Percentiles rank a stretch among this genome's conserved stretches.
phyloP scores from a whole-genome alignment of 257 asterid genomes.

The Cinchona pubescens region DNA sequence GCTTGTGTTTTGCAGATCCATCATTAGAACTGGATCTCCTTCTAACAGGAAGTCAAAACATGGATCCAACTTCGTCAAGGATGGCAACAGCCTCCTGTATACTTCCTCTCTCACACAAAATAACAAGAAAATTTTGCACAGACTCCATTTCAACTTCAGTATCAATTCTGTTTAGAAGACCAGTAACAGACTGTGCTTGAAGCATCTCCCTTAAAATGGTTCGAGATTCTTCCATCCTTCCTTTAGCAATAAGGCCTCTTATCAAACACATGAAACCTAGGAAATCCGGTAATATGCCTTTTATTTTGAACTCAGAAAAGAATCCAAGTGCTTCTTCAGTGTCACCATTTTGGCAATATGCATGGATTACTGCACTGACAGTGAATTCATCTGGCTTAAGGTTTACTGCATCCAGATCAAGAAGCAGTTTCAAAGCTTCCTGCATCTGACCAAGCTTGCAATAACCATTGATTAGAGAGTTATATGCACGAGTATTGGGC shows the following conservation, averaged over 20 bases:
- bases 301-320: slow-evolving; percentile 50
- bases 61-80: slow-evolving; percentile 64
- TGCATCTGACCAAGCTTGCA: slow-evolving; percentile 58
- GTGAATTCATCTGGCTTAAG: slow-evolving; percentile 80
- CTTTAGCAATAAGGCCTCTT: slow-evolving; percentile 76
- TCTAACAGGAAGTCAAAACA: slow-evolving; percentile 38
- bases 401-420: slow-evolving; percentile 50
- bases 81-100: slow-evolving; percentile 66
- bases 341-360: slow-evolving; percentile 77
- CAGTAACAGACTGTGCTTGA: slow-evolving; percentile 45
- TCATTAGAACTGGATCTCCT: slow-evolving; percentile 23
- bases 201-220: slow-evolving; percentile 81
- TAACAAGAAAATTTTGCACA: slow-evolving; percentile 47
- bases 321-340: slow-evolving; percentile 75
- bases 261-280: slow-evolving; percentile 69
- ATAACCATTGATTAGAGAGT: slow-evolving; percentile 77
- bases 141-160: slow-evolving; percentile 58
- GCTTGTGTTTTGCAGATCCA: slow-evolving; percentile 14
- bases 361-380: slow-evolving; percentile 59
- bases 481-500: slow-evolving; percentile 57
- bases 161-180: slow-evolving; percentile 48
- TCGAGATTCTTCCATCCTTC: slow-evolving; percentile 94
- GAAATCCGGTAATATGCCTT: slow-evolving; percentile 69
- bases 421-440: slow-evolving; percentile 55
- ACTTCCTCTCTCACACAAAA: slow-evolving; percentile 76